A percentile compares a stretch with the other conserved stretches of the same genome.
Evolutionary conservation across 2,329 filamentous ascomycete species (phyloP).

Genomic region (Fusarium poae): DNA sequence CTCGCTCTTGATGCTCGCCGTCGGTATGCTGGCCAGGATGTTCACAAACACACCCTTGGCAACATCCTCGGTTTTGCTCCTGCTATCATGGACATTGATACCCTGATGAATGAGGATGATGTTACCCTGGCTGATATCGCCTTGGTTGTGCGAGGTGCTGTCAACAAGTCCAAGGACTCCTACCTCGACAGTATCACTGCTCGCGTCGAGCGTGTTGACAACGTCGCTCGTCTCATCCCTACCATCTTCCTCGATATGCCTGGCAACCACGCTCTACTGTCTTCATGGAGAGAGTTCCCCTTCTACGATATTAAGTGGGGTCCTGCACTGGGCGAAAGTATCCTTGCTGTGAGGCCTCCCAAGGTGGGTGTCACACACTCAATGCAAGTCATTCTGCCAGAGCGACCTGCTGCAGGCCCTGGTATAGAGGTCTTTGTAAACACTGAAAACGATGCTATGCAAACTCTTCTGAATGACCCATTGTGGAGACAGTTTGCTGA

Average conservation of each 20-base stretch:
- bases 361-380: slow-evolving; percentile 19
- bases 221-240: slow-evolving; percentile 4
- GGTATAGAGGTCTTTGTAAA: slow-evolving; percentile 16
- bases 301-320: slow-evolving; percentile 30
- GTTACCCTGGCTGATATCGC: slow-evolving; percentile 17
- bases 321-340: background rate
- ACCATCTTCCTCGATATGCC: slow-evolving; percentile 20
- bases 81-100: slow-evolving; percentile 14
- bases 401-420: slow-evolving; percentile 4
- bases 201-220: background rate
- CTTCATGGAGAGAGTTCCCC: slow-evolving; percentile 22
- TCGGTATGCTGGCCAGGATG: slow-evolving; percentile 5
- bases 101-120: background rate
- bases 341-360: slow-evolving; percentile 11
- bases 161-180: slow-evolving; percentile 14
- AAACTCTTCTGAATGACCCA: background rate
- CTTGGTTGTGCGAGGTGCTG: slow-evolving; percentile 1
- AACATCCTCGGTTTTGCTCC: slow-evolving; percentile 24
- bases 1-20: slow-evolving; percentile 22
- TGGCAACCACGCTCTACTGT: slow-evolving; percentile 10
- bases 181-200: slow-evolving; percentile 8
- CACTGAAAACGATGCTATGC: slow-evolving; percentile 15
- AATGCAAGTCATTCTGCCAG: slow-evolving; percentile 12
- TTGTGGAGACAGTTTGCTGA: slow-evolving; percentile 13
- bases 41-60: slow-evolving; percentile 17